Conservation (phyloP, 2,329 filamentous ascomycete species). For the Coniochaeta sp. region DNA sequence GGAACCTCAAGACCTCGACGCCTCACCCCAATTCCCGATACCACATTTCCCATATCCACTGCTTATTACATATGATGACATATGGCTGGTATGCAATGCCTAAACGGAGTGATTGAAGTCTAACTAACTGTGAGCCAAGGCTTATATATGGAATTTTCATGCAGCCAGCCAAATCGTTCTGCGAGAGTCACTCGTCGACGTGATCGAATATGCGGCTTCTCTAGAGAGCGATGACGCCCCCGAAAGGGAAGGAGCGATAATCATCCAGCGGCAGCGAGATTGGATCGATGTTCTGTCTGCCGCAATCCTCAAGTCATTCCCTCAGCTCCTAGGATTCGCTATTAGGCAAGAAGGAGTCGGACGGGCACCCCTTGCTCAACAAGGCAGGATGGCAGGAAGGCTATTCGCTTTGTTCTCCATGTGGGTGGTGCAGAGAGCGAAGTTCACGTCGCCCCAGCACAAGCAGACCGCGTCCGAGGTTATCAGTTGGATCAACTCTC, state of each 20-base stretch:
- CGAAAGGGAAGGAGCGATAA: neutral
- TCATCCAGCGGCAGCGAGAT: neutral
- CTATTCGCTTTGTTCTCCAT: neutral
- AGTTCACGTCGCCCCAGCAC: neutral
- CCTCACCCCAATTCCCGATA: neutral
- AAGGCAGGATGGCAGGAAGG: neutral
- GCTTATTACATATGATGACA: neutral
- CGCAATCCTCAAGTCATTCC: neutral
- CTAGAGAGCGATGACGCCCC: neutral
- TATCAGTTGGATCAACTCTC: neutral
- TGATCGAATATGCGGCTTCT: neutral
- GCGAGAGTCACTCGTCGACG: conserved; percentile 1
- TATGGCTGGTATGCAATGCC: neutral
- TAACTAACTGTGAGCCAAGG: neutral
- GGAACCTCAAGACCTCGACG: neutral
- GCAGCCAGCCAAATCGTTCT: conserved; percentile 2
- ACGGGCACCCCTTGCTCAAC: neutral
- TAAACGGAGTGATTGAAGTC: neutral
- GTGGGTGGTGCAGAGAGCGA: neutral
- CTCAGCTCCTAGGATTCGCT: neutral
- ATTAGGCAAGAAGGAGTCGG: neutral
- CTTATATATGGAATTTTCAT: conserved; percentile 1
- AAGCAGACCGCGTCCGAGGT: neutral
- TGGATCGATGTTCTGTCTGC: neutral
- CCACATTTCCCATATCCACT: neutral